phyloP scores from a whole-genome alignment of 306 rosid genomes.

The Albizia julibrissin region DNA sequence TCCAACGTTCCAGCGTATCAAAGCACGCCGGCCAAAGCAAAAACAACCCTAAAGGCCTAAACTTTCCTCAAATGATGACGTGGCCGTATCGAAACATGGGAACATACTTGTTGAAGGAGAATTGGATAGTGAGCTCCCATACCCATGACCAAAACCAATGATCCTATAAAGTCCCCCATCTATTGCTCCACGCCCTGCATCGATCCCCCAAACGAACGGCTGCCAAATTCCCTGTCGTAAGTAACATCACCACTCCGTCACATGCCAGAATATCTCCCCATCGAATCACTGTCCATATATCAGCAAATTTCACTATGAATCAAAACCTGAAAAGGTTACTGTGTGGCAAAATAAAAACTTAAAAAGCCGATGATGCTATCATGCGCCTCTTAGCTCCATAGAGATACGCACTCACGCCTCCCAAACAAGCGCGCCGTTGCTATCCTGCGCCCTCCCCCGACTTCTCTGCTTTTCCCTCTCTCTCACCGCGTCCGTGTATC shows the following conservation, averaged over 20 bases:
- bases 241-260: background rate
- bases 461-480: conserved; percentile 11
- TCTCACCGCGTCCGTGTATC: background rate
- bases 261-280: background rate
- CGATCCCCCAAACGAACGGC: conserved; percentile 1
- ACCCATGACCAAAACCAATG: conserved; percentile 7
- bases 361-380: conserved; percentile 41
- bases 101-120: background rate
- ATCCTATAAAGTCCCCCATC: background rate
- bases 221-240: background rate
- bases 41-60: background rate
- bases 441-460: conserved; percentile 46
- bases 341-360: background rate
- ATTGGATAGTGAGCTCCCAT: conserved; percentile 15
- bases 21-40: background rate
- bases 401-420: background rate
- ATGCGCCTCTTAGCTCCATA: conserved; percentile 35
- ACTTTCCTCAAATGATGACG: conserved; percentile 9
- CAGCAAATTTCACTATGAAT: background rate
- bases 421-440: conserved; percentile 38
- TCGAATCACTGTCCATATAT: background rate
- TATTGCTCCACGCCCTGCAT: background rate
- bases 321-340: background rate
- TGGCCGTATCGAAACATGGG: conserved; percentile 32
- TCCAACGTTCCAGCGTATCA: background rate